phyloP scores from a whole-genome alignment of 1,284 basidiomycete species.

The Trichosporon inkin region DNA sequence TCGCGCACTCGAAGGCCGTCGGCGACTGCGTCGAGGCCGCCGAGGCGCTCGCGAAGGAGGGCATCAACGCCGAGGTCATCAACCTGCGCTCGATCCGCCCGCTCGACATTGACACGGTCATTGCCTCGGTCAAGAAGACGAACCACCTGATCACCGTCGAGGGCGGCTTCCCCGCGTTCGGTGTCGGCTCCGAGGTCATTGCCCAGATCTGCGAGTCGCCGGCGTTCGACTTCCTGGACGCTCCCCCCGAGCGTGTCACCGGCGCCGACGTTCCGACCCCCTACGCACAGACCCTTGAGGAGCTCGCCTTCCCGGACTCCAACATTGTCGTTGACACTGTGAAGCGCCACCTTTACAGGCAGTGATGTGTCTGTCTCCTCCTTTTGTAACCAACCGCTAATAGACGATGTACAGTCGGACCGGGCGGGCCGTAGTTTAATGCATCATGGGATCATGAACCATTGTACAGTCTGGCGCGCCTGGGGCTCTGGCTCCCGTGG shows the following conservation, averaged over 20 bases:
- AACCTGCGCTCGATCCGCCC: slow-evolving; percentile 84
- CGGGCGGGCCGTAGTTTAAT: slow-evolving; percentile 10
- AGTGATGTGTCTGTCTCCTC: neutral
- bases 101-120: slow-evolving; percentile 94
- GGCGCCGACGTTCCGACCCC: slow-evolving; percentile 95
- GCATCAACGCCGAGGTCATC: slow-evolving; percentile 96
- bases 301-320: slow-evolving; percentile 85
- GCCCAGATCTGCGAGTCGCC: slow-evolving; percentile 94
- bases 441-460: slow-evolving; percentile 4
- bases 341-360: slow-evolving; percentile 70
- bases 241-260: slow-evolving; percentile 93
- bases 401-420: slow-evolving; percentile 17
- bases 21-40: slow-evolving; percentile 88
- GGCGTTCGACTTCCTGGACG: slow-evolving; percentile 95
- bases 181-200: slow-evolving; percentile 96
- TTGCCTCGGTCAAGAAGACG: slow-evolving; percentile 95
- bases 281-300: slow-evolving; percentile 83
- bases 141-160: slow-evolving; percentile 92
- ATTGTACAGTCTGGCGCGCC: neutral
- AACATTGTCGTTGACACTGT: slow-evolving; percentile 82
- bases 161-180: slow-evolving; percentile 97
- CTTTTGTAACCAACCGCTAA: slow-evolving; percentile 19
- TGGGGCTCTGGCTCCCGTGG: no score
- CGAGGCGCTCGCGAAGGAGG: slow-evolving; percentile 79
- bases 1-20: slow-evolving; percentile 97